phyloP scores from a whole-genome alignment of 345 rosid species.

The Heritiera littoralis region DNA sequence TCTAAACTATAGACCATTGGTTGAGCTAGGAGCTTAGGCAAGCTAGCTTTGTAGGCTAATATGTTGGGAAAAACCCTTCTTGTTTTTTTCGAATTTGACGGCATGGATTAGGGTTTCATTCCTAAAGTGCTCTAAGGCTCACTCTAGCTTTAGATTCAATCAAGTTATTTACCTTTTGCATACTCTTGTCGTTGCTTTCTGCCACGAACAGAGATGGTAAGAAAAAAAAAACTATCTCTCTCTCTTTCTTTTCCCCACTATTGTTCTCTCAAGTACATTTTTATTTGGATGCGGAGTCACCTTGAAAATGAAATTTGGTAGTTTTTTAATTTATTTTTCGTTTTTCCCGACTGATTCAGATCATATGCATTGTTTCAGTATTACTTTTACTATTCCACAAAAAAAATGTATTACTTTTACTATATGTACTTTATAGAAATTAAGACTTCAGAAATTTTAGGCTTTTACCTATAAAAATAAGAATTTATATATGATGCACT shows the following conservation, averaged over 20 bases:
- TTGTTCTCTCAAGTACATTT: not conserved
- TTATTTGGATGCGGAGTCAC: not conserved
- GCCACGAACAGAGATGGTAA: not conserved
- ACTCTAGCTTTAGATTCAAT: not conserved
- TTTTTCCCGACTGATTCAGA: not conserved
- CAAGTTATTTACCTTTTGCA: slow-evolving; percentile 2
- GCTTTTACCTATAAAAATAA: not conserved
- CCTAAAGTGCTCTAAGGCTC: not conserved
- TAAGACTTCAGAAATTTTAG: not conserved
- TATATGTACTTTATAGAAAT: not conserved
- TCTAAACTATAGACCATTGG: not conserved
- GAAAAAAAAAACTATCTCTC: not conserved
- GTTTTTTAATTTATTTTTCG: not conserved
- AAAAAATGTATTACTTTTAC: not conserved
- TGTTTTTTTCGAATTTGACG: not conserved
- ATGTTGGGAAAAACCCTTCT: not conserved
- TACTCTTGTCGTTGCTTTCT: not conserved
- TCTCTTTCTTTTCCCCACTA: not conserved
- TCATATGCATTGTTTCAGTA: too few relatives aligned
- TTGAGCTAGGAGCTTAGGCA: not conserved
- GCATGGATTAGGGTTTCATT: slow-evolving; percentile 21
- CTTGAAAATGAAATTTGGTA: slow-evolving; percentile 14
- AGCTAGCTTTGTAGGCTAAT: slow-evolving; percentile 10
- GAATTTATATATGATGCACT: too few relatives aligned
- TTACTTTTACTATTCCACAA: not conserved